phyloP scores from a whole-genome alignment of 495 filamentous ascomycete species.

The Aspergillus ellipticus region DNA sequence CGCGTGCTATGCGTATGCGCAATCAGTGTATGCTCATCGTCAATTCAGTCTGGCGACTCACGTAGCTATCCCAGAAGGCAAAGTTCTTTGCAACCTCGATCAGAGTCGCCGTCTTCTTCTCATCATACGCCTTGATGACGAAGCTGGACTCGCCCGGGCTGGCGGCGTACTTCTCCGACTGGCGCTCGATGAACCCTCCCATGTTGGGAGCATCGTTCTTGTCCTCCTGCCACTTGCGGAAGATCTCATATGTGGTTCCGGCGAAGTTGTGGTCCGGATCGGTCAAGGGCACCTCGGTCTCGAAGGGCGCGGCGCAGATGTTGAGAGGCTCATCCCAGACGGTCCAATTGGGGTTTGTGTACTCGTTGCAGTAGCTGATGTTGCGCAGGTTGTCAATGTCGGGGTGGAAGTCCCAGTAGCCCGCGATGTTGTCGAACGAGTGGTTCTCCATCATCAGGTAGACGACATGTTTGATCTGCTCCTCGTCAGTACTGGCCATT shows the following conservation, averaged over 20 bases:
- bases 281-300: constrained; percentile 35
- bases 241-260: constrained; percentile 39
- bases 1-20: constrained; percentile 28
- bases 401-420: constrained; percentile 40
- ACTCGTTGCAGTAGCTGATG: constrained; percentile 37
- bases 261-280: constrained; percentile 44
- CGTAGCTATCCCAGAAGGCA: constrained; percentile 40
- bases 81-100: constrained; percentile 37
- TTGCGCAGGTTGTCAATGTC: constrained; percentile 40
- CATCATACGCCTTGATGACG: constrained; percentile 38
- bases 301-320: constrained; percentile 38
- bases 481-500: background rate
- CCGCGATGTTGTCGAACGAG: constrained; percentile 45
- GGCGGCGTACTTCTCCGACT: constrained; percentile 38
- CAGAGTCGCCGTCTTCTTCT: constrained; percentile 35
- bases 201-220: constrained; percentile 38
- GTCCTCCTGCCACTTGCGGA: constrained; percentile 37
- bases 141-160: constrained; percentile 37
- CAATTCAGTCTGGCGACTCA: constrained; percentile 9
- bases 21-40: constrained; percentile 5
- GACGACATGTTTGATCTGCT: constrained; percentile 42
- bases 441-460: constrained; percentile 46
- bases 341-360: constrained; percentile 42
- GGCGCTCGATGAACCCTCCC: constrained; percentile 41
- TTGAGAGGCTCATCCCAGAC: constrained; percentile 38